A percentile compares a stretch with the other conserved stretches of the same genome.
These are phyloP conservation scores for Trypanosoma caninum DNA, from an alignment of 208 protist genomes.

Conservation along the genomic window DNA sequence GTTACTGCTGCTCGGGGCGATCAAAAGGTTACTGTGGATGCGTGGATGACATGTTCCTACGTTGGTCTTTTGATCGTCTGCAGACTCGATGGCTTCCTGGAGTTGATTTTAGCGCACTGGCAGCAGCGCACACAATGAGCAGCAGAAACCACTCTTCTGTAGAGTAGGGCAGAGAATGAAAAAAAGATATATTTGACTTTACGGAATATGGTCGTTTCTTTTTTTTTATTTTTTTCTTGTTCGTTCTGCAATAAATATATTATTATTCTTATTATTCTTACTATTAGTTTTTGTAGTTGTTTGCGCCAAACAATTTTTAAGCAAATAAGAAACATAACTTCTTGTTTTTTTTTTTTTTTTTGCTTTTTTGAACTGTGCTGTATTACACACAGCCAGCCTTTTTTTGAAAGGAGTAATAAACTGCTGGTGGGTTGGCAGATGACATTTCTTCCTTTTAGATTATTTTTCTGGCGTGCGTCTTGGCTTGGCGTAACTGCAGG, in stretches of 20 bases:
- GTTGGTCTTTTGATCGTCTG: conserved; percentile 72
- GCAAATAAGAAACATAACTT: not conserved
- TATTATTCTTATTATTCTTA: not conserved
- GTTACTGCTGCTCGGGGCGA: conserved; percentile 65
- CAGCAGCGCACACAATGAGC: conserved; percentile 27
- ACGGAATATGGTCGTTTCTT: not conserved
- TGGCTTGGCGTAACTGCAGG: not conserved
- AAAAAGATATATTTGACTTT: not conserved
- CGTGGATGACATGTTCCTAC: conserved; percentile 87
- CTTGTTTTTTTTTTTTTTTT: not conserved
- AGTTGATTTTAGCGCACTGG: conserved; percentile 52
- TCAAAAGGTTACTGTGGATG: conserved; percentile 76
- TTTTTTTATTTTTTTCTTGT: not conserved
- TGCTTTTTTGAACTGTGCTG: too few relatives aligned
- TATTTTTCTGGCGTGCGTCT: not conserved
- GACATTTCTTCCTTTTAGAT: not conserved
- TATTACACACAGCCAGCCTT: too few relatives aligned
- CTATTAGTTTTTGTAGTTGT: not conserved
- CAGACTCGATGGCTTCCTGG: conserved; percentile 53
- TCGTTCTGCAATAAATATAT: not conserved
- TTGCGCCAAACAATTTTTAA: not conserved
- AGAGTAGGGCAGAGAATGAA: not conserved
- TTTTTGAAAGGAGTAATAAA: too few relatives aligned
- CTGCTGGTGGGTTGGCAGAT: too few relatives aligned
- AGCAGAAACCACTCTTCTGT: not conserved